Conservation (phyloP, 2,329 filamentous ascomycete species). For the Trichoderma simmonsii region DNA sequence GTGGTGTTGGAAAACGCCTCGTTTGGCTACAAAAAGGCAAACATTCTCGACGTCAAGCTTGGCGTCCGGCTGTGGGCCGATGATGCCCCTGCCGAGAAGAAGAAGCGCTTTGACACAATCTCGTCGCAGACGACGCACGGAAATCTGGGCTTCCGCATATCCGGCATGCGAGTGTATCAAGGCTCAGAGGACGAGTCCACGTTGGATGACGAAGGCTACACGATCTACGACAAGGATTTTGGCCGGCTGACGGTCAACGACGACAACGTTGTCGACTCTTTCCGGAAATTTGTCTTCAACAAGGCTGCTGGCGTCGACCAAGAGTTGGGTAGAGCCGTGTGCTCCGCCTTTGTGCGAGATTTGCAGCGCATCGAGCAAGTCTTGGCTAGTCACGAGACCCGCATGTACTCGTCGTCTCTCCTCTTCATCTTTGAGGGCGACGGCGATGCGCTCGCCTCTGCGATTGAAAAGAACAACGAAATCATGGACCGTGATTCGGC, state of each 20-base stretch:
- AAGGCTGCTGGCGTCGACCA: constrained; percentile 55
- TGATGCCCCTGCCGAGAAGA: constrained; percentile 58
- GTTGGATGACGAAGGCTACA: constrained; percentile 54
- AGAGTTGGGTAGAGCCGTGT: constrained; percentile 55
- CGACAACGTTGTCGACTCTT: constrained; percentile 52
- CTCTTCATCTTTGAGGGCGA: constrained; percentile 65
- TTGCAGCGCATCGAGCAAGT: constrained; percentile 52
- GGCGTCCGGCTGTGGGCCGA: constrained; percentile 85
- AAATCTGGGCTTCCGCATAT: constrained; percentile 59
- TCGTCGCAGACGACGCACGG: constrained; percentile 57
- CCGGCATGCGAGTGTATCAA: constrained; percentile 63
- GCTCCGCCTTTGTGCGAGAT: constrained; percentile 52
- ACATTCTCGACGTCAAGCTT: constrained; percentile 91
- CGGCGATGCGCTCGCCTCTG: constrained; percentile 49
- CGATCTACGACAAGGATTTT: constrained; percentile 62
- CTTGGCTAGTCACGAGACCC: constrained; percentile 54
- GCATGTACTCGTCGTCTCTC: constrained; percentile 62
- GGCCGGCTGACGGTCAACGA: constrained; percentile 52
- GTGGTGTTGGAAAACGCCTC: constrained; percentile 85
- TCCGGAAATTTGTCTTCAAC: constrained; percentile 59
- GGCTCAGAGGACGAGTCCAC: constrained; percentile 51
- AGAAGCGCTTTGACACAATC: constrained; percentile 58
- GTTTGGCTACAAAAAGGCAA: constrained; percentile 75
- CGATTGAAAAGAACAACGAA: constrained; percentile 53
- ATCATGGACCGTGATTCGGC: constrained; percentile 47